Evolutionary conservation across 2,329 filamentous ascomycete species (phyloP), one percentile per base, ranked within the genome.

Genomic region (Talaromyces sp.): DNA sequence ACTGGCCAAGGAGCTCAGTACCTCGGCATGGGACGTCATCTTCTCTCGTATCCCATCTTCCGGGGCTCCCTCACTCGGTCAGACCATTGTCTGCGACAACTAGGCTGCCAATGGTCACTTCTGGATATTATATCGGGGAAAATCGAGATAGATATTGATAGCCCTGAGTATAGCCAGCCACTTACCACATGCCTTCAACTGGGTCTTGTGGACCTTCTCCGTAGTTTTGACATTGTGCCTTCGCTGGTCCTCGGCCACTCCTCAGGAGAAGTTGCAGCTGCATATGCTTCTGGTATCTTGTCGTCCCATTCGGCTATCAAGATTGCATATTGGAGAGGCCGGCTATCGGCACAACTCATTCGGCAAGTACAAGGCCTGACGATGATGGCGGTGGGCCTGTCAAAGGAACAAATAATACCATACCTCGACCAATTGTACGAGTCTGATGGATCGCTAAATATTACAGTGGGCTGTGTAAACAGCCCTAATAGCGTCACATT

Each of bases 401-500:
- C 64, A 8, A 39, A 68, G 56, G 61, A 65, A 14, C 3, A 47
- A n/a, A 2, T 11, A 0, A 33, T 1, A 9, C 22, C 39, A n/a
- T 45, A 45, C 24, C 24, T 60, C 22, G 4, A 45, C 24, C 39
- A 24, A 16, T 2, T 59, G 19, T 3, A 39, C 3, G 37, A 60
- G 24, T 6, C 9, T 33, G 70, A 73, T 19, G 60, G 72, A 0
- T 52, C 61, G 5, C 45, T 63, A 10, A 22, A 69, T 19, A 62
- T 64, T 33, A 39, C 35, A 3, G 67, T 75, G 14, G 73, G 69
- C 10, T 75, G 84, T 68, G 80, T 82, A 68, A 87, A 87, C 74
- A 84, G 82, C 27, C 83, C 84, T 0, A 75, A 75, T 0, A 85
- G 81, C 22, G 73, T 83, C 4, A 87, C 84, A 0, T 77, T 85